These are phyloP conservation scores for Clathrus columnatus DNA, from an alignment of 768 basidiomycete genomes.

Conservation along the genomic window DNA sequence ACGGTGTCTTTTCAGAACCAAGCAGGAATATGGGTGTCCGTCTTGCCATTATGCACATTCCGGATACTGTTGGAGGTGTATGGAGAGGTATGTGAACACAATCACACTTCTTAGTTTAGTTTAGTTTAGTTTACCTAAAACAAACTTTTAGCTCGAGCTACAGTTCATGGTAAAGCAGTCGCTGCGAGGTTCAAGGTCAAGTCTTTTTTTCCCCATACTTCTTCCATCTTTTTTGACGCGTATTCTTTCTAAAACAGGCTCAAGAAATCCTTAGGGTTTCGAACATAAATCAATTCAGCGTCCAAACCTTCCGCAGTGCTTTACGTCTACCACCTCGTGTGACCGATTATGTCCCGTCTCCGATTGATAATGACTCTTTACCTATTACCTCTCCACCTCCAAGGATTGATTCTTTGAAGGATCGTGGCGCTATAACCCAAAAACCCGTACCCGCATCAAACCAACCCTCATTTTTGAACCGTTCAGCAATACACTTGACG, in stretches of 20 bases:
- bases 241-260: not conserved
- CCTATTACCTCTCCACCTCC: not conserved
- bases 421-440: not conserved
- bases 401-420: not conserved
- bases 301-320: not conserved
- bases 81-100: conserved; percentile 3
- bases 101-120: not conserved
- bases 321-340: conserved; percentile 6
- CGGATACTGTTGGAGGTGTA: conserved; percentile 5
- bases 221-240: not conserved
- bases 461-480: too few species aligned
- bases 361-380: not conserved
- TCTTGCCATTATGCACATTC: conserved; percentile 5
- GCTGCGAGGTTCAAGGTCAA: not conserved
- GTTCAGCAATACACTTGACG: too few species aligned
- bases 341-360: not conserved
- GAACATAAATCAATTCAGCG: not conserved
- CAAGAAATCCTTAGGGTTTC: conserved; percentile 1
- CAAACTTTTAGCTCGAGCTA: conserved; percentile 6
- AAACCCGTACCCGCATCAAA: not conserved
- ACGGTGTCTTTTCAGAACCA: conserved; percentile 8
- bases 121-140: not conserved
- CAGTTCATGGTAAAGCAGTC: conserved; percentile 4
- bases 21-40: not conserved
- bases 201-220: not conserved